Evolutionary conservation across 2,329 filamentous ascomycete genomes (phyloP).

Genomic region (Chalaropsis ovoidea): DNA sequence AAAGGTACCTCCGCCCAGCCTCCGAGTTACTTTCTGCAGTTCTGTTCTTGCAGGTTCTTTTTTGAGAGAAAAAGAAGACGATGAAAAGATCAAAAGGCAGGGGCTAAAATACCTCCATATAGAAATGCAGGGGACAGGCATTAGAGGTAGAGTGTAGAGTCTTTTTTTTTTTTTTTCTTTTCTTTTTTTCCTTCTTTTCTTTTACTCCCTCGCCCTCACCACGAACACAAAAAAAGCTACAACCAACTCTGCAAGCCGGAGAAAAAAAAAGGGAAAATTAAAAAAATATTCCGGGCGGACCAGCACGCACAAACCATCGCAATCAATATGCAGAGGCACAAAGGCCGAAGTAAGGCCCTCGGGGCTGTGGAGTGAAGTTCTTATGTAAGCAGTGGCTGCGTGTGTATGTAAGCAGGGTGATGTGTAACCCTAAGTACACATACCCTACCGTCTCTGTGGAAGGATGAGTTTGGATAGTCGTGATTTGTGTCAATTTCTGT

Average conservation of each 20-base stretch:
- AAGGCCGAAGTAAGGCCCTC: neutral
- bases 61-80: neutral
- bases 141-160: neutral
- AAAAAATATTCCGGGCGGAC: too few relatives aligned
- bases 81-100: neutral
- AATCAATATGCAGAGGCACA: neutral
- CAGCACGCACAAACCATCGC: neutral
- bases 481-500: too few relatives aligned
- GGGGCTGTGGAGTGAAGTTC: too few relatives aligned
- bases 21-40: neutral
- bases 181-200: neutral
- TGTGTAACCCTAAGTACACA: too few relatives aligned
- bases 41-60: constrained; percentile 1
- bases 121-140: neutral
- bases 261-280: too few relatives aligned
- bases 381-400: too few relatives aligned
- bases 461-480: too few relatives aligned
- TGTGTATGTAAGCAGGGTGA: too few relatives aligned
- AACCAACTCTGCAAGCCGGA: too few relatives aligned
- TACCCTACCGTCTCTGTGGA: too few relatives aligned
- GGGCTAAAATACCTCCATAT: neutral
- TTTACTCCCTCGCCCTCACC: too few relatives aligned
- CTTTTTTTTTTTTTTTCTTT: neutral
- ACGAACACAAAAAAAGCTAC: too few relatives aligned
- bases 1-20: neutral